Evolutionary conservation across 306 rosid species (phyloP).

Genomic region (Fragaria nilgerrensis): DNA sequence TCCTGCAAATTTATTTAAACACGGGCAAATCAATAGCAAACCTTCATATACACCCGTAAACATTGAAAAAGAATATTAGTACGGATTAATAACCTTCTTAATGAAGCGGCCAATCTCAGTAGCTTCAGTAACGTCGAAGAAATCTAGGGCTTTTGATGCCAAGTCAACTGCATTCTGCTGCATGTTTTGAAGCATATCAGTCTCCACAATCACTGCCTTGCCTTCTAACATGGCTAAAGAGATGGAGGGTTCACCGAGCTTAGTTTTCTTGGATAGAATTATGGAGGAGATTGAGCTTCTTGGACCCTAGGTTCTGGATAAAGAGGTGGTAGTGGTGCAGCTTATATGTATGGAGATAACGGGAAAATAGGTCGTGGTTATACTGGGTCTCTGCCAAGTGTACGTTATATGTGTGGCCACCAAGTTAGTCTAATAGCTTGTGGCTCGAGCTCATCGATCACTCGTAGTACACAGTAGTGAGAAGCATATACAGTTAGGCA

Average conservation of each 20-base stretch:
- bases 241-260: not conserved
- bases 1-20: constrained; percentile 41
- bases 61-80: not conserved
- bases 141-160: constrained; percentile 85
- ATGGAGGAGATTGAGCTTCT: not conserved
- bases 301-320: constrained; percentile 6
- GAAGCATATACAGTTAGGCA: not conserved
- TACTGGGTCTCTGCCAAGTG: not conserved
- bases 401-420: constrained; percentile 22
- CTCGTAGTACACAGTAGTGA: not conserved
- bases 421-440: not conserved
- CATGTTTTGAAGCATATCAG: constrained; percentile 83
- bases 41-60: not conserved
- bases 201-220: constrained; percentile 74
- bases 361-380: not conserved
- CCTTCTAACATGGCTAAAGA: constrained; percentile 67
- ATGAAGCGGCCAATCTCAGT: constrained; percentile 80
- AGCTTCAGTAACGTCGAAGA: constrained; percentile 79
- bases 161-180: constrained; percentile 67
- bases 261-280: not conserved
- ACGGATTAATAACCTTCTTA: constrained; percentile 44
- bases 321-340: not conserved
- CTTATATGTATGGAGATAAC: not conserved
- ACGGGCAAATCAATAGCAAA: not conserved
- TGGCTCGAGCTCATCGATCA: not conserved